phyloP scores from a whole-genome alignment of 495 filamentous ascomycete genomes.

The Aspergillus heteromorphus region DNA sequence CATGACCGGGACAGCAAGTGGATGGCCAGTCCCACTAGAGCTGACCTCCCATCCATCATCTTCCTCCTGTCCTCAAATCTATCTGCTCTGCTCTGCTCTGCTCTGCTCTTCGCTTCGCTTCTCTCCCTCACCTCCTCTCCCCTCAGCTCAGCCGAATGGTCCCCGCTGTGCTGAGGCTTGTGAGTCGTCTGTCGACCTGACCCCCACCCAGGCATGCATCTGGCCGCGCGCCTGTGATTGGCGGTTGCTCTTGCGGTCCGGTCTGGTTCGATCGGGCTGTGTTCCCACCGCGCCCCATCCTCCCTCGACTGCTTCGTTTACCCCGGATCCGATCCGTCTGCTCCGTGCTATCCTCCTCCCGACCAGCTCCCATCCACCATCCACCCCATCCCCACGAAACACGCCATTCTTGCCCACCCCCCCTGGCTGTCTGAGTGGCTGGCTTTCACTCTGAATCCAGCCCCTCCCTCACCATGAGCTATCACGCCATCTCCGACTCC shows the following conservation, averaged over 20 bases:
- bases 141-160: not conserved
- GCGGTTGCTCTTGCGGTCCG: conserved; percentile 7
- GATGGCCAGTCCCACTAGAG: not conserved
- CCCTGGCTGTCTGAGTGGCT: not conserved
- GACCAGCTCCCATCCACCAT: not conserved
- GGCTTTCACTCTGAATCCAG: not conserved
- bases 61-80: not conserved
- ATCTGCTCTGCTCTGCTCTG: too few relatives aligned
- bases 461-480: not conserved
- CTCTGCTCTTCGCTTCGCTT: too few relatives aligned
- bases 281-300: conserved; percentile 6
- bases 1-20: not conserved
- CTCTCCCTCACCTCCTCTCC: not conserved
- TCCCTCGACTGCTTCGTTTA: conserved; percentile 5
- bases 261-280: conserved; percentile 10
- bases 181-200: not conserved
- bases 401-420: too few relatives aligned
- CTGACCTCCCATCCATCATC: not conserved
- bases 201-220: not conserved
- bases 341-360: not conserved
- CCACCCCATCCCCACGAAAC: not conserved
- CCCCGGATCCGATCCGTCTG: conserved; percentile 10
- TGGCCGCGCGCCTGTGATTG: conserved; percentile 11
- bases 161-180: not conserved
- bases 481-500: conserved; percentile 6